Evolutionary conservation across 345 rosid species (phyloP).

Genomic region (Salix purpurea): DNA sequence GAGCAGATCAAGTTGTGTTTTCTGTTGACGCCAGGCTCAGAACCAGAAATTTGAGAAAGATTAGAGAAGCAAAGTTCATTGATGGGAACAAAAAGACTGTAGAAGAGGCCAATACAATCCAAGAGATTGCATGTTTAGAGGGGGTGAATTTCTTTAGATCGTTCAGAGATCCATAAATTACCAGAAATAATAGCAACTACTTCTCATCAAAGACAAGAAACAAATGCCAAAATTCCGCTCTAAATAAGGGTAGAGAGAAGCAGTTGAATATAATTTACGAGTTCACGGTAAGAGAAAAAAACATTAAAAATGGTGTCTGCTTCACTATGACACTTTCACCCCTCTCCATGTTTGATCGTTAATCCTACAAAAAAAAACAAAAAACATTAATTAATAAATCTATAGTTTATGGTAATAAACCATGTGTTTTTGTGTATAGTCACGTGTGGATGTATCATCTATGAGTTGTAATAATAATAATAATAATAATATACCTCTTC

Average conservation of each 20-base stretch:
- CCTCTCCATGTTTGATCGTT: no score
- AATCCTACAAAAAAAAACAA: no score
- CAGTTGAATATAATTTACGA: not conserved
- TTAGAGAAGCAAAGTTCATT: not conserved
- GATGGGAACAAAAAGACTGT: not conserved
- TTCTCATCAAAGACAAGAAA: not conserved
- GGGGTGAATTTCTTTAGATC: not conserved
- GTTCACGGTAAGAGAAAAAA: no score
- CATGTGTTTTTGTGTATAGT: no score
- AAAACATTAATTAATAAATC: no score
- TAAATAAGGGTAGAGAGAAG: not conserved
- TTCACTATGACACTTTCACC: no score
- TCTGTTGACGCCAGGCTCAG: not conserved
- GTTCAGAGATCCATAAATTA: not conserved
- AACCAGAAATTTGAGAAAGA: not conserved
- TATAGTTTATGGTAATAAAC: no score
- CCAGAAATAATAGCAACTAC: slow-evolving; percentile 17
- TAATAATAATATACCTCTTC: no score
- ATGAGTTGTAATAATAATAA: no score
- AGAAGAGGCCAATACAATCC: not conserved
- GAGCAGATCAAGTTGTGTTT: slow-evolving; percentile 16
- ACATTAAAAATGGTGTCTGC: no score
- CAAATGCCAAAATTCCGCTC: not conserved
- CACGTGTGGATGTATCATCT: no score
- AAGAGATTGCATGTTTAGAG: not conserved